Evolutionary conservation across 768 basidiomycete genomes (phyloP).

Genomic region (Daedaleopsis nitida): DNA sequence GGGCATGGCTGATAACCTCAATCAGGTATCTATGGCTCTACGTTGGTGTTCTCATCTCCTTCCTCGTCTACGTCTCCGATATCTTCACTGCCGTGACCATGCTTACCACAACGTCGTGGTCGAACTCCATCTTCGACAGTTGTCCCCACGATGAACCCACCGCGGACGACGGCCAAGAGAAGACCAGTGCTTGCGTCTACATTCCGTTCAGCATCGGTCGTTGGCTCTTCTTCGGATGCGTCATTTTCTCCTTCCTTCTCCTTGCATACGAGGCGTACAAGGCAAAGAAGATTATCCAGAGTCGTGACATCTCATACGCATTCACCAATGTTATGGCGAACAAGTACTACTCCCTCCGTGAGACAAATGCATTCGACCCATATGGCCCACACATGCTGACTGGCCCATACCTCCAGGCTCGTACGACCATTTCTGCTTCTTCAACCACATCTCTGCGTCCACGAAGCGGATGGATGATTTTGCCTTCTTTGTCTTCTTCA

Average conservation of each 20-base stretch:
- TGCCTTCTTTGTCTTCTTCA: slow-evolving; percentile 99
- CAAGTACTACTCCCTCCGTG: slow-evolving; percentile 93
- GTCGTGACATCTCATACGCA: slow-evolving; percentile 95
- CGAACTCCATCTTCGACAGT: slow-evolving; percentile 84
- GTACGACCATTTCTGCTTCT: slow-evolving; percentile 98
- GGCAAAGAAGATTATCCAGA: slow-evolving; percentile 90
- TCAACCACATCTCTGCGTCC: slow-evolving; percentile 93
- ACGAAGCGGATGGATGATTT: slow-evolving; percentile 97
- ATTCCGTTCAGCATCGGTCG: slow-evolving; percentile 88
- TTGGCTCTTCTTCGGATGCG: slow-evolving; percentile 98
- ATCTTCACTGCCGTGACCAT: slow-evolving; percentile 97
- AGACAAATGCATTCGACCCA: slow-evolving; percentile 32
- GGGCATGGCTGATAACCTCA: background rate
- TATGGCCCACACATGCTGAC: slow-evolving; percentile 2
- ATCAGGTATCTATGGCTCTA: slow-evolving; percentile 91
- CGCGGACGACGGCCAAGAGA: slow-evolving; percentile 29
- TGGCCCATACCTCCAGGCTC: slow-evolving; percentile 55
- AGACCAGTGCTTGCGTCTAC: slow-evolving; percentile 68
- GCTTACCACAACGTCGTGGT: slow-evolving; percentile 90
- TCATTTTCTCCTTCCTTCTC: slow-evolving; percentile 96
- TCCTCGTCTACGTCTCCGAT: slow-evolving; percentile 96
- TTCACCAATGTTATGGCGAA: slow-evolving; percentile 98
- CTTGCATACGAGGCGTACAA: slow-evolving; percentile 92
- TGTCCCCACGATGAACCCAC: slow-evolving; percentile 42
- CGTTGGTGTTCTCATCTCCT: slow-evolving; percentile 90